Evolutionary conservation across 495 filamentous ascomycete species (phyloP), one percentile per base, ranked within the genome.

Genomic region (Lasiosphaeris hirsuta): DNA sequence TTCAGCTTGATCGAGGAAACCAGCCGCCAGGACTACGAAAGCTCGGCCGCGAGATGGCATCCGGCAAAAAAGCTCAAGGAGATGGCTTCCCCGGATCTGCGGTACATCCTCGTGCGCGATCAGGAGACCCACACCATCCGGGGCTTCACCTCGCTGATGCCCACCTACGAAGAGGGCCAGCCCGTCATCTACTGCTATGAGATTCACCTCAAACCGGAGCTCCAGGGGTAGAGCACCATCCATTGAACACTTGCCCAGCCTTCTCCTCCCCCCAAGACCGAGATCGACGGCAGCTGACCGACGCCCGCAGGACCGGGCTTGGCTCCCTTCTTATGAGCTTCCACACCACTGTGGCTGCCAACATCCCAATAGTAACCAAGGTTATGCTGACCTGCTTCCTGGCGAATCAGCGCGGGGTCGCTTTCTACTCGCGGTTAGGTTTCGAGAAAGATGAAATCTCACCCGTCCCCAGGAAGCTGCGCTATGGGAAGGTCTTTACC

Each of bases 121-220:
- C n/a, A 51, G 4, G 54, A 47, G 1, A 46, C 59, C 0, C 58
- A 58, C 14, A 17, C 53, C 2, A 63, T 88, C 0, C 68, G 74
- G 3, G 92, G 84, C 0, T 96, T 95, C 57, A 74, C 86, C 1
- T 93, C 90, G 3, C 84, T 94, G 64, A 90, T 92, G 88, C 82
- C 89, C 3, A 92, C 89, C 7, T 85, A 87, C 59, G 92, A 96
- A 63, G 88, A 87, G 57, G 82, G 83, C 0, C 72, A 82, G 33
- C 80, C 87, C 11, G 89, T 95, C 5, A 61, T 92, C 3, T 96
- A 96, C 62, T 88, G 88, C 71, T 96, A 96, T 69, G 92, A 96
- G 74, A 83, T 96, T 18, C 92, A 96, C 60, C 75, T 96, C 8
- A 69, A 77, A 40, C 70, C 77, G 1, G 62, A 58, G 1, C 69